Conservation (phyloP, 2,329 filamentous ascomycete species). For the Bisporella sp. region DNA sequence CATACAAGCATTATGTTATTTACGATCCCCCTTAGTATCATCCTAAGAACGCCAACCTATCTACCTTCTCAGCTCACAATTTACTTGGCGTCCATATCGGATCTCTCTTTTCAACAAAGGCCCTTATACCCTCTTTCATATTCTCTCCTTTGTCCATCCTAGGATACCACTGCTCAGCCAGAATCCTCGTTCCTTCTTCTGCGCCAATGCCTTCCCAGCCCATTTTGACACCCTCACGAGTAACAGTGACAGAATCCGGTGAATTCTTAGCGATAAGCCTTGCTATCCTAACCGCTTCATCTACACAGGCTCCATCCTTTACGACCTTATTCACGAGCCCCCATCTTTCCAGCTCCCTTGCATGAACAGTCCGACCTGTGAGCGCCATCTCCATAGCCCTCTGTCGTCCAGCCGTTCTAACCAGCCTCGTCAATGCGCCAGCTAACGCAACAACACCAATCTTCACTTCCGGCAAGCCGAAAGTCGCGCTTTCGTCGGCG, state of each 20-base stretch:
- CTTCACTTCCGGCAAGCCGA: conserved; percentile 63
- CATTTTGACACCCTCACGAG: conserved; percentile 11
- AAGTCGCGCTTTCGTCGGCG: conserved; percentile 48
- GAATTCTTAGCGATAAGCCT: conserved; percentile 15
- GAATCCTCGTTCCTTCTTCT: conserved; percentile 13
- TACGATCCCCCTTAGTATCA: too few relatives aligned
- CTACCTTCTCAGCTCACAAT: too few relatives aligned
- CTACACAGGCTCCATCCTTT: conserved; percentile 38
- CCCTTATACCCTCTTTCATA: conserved; percentile 62
- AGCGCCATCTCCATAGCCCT: conserved; percentile 64
- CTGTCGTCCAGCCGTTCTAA: conserved; percentile 56
- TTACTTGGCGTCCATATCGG: conserved; percentile 47
- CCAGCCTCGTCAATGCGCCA: conserved; percentile 61
- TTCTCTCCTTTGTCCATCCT: conserved; percentile 59
- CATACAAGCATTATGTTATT: too few relatives aligned
- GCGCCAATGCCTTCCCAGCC: conserved; percentile 16
- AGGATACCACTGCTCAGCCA: conserved; percentile 50
- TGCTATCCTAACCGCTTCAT: conserved; percentile 42
- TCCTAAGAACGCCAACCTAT: too few relatives aligned
- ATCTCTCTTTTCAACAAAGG: conserved; percentile 67
- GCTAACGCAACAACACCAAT: conserved; percentile 63
- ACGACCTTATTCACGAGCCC: conserved; percentile 62
- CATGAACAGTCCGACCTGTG: conserved; percentile 50
- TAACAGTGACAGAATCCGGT: conserved; percentile 15
- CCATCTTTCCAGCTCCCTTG: conserved; percentile 53